These are phyloP conservation scores for Boletus huronensis DNA, from an alignment of 768 basidiomycete species.

Conservation along the genomic window DNA sequence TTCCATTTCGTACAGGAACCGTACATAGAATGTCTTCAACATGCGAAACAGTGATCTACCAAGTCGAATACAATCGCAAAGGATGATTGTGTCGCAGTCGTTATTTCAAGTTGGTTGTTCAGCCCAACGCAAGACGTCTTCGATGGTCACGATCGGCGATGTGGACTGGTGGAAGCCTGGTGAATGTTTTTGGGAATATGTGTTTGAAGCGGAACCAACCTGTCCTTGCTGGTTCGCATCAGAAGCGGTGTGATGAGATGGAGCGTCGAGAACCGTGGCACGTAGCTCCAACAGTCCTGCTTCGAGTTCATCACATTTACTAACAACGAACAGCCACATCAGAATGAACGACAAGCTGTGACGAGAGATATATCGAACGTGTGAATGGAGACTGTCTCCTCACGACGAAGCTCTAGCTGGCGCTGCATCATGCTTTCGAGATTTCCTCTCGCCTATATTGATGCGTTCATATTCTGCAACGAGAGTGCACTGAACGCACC, in stretches of 20 bases:
- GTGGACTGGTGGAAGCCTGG: constrained; percentile 7
- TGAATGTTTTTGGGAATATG: neutral
- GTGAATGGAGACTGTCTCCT: constrained; percentile 69
- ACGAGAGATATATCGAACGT: constrained; percentile 43
- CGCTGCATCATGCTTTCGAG: constrained; percentile 79
- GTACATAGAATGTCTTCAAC: neutral
- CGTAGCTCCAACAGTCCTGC: constrained; percentile 58
- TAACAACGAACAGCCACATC: constrained; percentile 23
- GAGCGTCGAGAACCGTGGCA: constrained; percentile 15
- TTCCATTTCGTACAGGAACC: neutral
- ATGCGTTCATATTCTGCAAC: neutral
- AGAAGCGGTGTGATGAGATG: neutral
- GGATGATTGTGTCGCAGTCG: neutral
- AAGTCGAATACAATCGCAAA: neutral
- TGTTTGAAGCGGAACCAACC: constrained; percentile 10
- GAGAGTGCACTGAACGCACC: constrained; percentile 10
- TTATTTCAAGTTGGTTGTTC: constrained; percentile 40
- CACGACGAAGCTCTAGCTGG: constrained; percentile 68
- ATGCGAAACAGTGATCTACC: neutral
- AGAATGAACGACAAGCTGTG: neutral
- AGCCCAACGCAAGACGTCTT: constrained; percentile 56
- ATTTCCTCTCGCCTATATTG: constrained; percentile 66
- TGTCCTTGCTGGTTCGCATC: constrained; percentile 8
- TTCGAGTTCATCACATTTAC: constrained; percentile 73
- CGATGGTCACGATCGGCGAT: constrained; percentile 13